phyloP scores from a whole-genome alignment of 768 basidiomycete genomes.

The Mycena indigotica region DNA sequence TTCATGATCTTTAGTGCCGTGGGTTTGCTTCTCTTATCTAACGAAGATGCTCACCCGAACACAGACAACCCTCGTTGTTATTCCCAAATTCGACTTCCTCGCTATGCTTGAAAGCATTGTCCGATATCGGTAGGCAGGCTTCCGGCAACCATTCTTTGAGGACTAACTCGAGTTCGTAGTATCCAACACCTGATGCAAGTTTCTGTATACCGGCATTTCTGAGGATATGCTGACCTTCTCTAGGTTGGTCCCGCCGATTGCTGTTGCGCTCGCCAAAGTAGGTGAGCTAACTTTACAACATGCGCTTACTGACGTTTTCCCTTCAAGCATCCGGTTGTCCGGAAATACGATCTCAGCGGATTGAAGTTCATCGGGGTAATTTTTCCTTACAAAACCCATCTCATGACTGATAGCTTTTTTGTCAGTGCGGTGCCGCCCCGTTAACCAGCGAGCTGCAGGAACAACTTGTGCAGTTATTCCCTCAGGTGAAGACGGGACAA shows the following conservation, averaged over 20 bases:
- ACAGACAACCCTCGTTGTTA: constrained; percentile 57
- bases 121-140: constrained; percentile 40
- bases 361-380: constrained; percentile 46
- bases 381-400: constrained; percentile 32
- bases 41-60: background rate
- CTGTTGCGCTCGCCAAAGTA: constrained; percentile 59
- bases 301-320: background rate
- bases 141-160: background rate
- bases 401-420: background rate
- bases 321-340: constrained; percentile 54
- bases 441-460: constrained; percentile 54
- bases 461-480: constrained; percentile 50
- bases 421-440: constrained; percentile 57
- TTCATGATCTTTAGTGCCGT: constrained; percentile 57
- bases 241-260: constrained; percentile 58
- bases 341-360: constrained; percentile 48
- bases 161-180: background rate
- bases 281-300: too few species aligned
- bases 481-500: constrained; percentile 55
- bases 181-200: constrained; percentile 55
- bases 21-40: constrained; percentile 3
- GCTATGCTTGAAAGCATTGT: constrained; percentile 62
- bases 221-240: too few species aligned
- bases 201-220: background rate
- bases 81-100: constrained; percentile 62